Base-by-base conservation (phyloP, 306 rosid species). In the Malus fusca region DNA sequence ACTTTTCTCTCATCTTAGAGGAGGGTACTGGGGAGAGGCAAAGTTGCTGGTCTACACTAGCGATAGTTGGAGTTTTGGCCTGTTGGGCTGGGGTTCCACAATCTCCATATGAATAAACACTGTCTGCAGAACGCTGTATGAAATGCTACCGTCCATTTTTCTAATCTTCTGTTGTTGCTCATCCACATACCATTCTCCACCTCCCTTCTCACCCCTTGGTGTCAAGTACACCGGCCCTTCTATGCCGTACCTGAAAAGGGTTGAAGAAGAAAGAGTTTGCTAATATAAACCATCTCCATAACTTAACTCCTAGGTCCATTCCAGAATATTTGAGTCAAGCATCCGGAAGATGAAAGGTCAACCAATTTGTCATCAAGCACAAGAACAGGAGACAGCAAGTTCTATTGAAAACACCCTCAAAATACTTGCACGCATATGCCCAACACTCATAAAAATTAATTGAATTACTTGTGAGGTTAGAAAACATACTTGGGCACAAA, bases 1-100 rank as follows among this genome's bases (percentile, higher is more conserved):
- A 15, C 46, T 7, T 26, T 5, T 35, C 46, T 35, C 46, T 65
- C 69, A 1, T 65, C 69, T 65, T 11, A 65, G 21, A 25, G 5
- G 43, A 17, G 17, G 14, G 64, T 46, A 65, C 1, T 4, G 8
- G 30, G 66, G 59, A 26, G 68, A 31, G 6, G 46, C 33, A 42
- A 26, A 22, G 43, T 43, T 26, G 46, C 30, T 43, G 30, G 65
- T 42, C 85, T 87, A 94, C 51, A 85, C 52, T 68, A 92, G 90
- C 64, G 84, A 82, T 66, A 96, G 97, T 85, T 89, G 92, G 60
- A 96, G 97, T 82, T 96, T 96, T 3, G 99, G 88, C 23, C 97
- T 84, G 73, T 92, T 87, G 46, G 99, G 98, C 74, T 90, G 97
- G n/a, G 93, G 99, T 85, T 90, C 98, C 74, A 92, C 99, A 69